These are phyloP conservation scores for Daldinia grandis DNA, from an alignment of 495 filamentous ascomycete genomes.

Conservation along the genomic window DNA sequence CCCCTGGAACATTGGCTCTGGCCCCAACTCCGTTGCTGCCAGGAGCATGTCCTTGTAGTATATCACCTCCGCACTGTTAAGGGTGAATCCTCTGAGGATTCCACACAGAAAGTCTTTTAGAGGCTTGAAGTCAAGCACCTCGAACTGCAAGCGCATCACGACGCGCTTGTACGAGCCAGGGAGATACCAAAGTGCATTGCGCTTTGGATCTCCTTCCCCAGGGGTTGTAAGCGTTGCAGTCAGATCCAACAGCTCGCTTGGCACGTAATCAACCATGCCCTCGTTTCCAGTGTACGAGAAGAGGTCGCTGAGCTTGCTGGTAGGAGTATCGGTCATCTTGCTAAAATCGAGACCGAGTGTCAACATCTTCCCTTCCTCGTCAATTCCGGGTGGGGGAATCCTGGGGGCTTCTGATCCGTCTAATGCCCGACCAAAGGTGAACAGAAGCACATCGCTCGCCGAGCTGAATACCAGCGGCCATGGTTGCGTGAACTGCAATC, in stretches of 20 bases:
- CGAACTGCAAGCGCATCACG: neutral
- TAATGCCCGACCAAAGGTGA: slow-evolving; percentile 11
- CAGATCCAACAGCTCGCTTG: neutral
- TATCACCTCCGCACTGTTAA: neutral
- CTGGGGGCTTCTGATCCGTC: neutral
- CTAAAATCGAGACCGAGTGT: neutral
- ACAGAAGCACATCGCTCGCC: slow-evolving; percentile 10
- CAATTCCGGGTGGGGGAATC: neutral
- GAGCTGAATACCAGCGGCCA: slow-evolving; percentile 25
- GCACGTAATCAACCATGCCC: neutral
- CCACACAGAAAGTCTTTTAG: neutral
- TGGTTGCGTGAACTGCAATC: slow-evolving; percentile 10
- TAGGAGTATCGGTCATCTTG: neutral
- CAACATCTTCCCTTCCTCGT: neutral
- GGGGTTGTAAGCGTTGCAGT: neutral
- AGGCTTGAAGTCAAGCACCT: neutral
- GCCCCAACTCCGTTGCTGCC: neutral
- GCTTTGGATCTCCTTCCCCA: neutral
- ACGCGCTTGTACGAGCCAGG: neutral
- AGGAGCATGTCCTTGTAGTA: neutral
- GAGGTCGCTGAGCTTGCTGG: neutral
- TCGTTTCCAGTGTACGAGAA: neutral
- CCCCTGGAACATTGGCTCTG: neutral
- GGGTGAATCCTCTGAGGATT: neutral
- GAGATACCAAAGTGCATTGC: neutral